A percentile compares a stretch with the other conserved stretches of the same genome.
Evolutionary conservation across 768 basidiomycete genomes (phyloP).

Genomic region (Lactarius pseudohatsudake): DNA sequence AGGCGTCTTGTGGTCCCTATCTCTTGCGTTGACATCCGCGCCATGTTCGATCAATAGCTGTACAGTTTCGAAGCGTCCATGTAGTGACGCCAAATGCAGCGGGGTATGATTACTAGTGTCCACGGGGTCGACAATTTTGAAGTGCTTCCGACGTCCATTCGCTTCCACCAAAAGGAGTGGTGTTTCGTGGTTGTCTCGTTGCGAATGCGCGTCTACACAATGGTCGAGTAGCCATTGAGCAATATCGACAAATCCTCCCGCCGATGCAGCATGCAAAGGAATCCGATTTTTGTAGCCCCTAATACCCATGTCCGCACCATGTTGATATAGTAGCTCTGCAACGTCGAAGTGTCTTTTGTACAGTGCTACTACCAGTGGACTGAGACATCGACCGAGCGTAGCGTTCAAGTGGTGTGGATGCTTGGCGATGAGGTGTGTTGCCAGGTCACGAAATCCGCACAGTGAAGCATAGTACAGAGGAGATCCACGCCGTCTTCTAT

Average conservation of each 20-base stretch:
- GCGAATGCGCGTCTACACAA: neutral
- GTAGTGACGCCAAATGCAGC: neutral
- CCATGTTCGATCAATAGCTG: neutral
- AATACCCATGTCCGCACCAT: neutral
- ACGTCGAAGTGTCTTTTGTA: neutral
- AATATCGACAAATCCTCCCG: neutral
- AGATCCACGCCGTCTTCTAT: neutral
- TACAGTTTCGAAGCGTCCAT: neutral
- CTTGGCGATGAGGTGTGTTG: neutral
- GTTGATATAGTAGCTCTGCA: neutral
- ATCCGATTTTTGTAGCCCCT: neutral
- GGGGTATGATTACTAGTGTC: neutral
- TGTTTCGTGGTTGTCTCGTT: neutral
- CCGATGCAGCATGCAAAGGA: neutral
- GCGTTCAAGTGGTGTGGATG: neutral
- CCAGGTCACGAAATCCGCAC: neutral
- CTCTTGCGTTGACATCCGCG: no score
- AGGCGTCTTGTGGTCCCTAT: no score
- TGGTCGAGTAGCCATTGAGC: neutral
- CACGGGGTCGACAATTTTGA: neutral
- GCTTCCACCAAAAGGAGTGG: neutral
- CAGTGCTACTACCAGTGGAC: neutral
- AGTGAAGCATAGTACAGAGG: neutral
- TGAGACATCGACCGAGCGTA: neutral
- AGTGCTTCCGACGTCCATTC: neutral